These are phyloP conservation scores for Phytophthora brassicae DNA, from an alignment of 352 stramenopile species.

Conservation along the genomic window DNA sequence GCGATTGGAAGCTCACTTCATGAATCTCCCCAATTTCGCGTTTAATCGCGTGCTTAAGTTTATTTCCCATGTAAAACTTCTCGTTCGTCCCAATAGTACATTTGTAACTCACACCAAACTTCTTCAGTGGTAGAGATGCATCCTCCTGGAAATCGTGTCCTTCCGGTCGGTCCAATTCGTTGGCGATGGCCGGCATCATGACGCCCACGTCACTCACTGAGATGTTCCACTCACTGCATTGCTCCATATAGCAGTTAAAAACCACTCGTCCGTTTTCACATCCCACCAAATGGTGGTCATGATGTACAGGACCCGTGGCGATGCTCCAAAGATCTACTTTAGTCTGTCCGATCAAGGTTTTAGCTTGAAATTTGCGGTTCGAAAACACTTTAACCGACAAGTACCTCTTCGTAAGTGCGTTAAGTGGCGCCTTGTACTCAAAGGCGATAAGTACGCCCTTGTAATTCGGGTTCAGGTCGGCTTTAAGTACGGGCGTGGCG, in stretches of 20 bases:
- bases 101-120: conserved; percentile 90
- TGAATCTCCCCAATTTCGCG: conserved; percentile 75
- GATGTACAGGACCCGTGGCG: conserved; percentile 83
- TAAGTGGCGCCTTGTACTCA: conserved; percentile 78
- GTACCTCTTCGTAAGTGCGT: conserved; percentile 54
- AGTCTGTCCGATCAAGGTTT: conserved; percentile 73
- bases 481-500: conserved; percentile 82
- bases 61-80: conserved; percentile 87
- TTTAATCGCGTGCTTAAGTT: conserved; percentile 79
- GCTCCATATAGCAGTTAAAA: conserved; percentile 92
- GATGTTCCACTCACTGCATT: conserved; percentile 90
- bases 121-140: conserved; percentile 83
- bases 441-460: conserved; percentile 87
- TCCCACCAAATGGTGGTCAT: conserved; percentile 84
- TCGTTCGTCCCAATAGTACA: conserved; percentile 88
- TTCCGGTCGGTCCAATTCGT: conserved; percentile 87
- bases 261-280: conserved; percentile 88
- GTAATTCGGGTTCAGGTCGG: conserved; percentile 87
- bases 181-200: conserved; percentile 89
- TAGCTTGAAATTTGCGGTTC: conserved; percentile 77
- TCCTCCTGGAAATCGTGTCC: conserved; percentile 91
- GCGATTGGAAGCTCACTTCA: conserved; percentile 87
- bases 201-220: conserved; percentile 86
- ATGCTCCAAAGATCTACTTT: conserved; percentile 83
- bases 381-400: conserved; percentile 83